phyloP scores from a whole-genome alignment of 768 basidiomycete genomes.

The Rhizopogon roseolus region DNA sequence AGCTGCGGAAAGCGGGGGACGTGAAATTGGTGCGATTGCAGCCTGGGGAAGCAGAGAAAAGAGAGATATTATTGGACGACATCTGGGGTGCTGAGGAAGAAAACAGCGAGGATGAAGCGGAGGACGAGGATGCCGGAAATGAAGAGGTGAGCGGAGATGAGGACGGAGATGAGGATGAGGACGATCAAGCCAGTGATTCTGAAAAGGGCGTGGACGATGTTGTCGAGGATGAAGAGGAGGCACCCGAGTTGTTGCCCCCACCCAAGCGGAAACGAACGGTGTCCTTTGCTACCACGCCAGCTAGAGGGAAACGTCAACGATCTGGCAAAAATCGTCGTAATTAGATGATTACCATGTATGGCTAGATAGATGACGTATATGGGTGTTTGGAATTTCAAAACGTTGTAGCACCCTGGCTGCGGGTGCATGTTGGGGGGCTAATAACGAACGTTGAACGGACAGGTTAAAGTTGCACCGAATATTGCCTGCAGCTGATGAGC shows the following conservation, averaged over 20 bases:
- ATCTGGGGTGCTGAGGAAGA: conserved; percentile 29
- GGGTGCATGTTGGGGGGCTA: background rate
- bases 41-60: conserved; percentile 32
- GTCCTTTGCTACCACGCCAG: conserved; percentile 35
- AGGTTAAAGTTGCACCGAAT: background rate
- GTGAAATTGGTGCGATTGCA: conserved; percentile 56
- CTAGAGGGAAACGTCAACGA: conserved; percentile 8
- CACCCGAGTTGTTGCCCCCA: conserved; percentile 23
- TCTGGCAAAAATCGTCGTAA: background rate
- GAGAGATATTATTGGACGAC: conserved; percentile 36
- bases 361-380: background rate
- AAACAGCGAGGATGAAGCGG: conserved; percentile 22
- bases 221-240: conserved; percentile 33
- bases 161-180: conserved; percentile 25
- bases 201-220: conserved; percentile 37
- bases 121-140: conserved; percentile 34
- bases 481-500: background rate
- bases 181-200: conserved; percentile 30
- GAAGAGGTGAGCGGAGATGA: conserved; percentile 32
- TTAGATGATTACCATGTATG: background rate
- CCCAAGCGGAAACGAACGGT: conserved; percentile 45
- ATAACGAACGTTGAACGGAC: background rate
- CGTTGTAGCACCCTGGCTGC: background rate
- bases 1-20: conserved; percentile 50
- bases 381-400: conserved; percentile 3